These are phyloP conservation scores for Toxicodendron radicans DNA, from an alignment of 345 rosid species.

Conservation along the genomic window DNA sequence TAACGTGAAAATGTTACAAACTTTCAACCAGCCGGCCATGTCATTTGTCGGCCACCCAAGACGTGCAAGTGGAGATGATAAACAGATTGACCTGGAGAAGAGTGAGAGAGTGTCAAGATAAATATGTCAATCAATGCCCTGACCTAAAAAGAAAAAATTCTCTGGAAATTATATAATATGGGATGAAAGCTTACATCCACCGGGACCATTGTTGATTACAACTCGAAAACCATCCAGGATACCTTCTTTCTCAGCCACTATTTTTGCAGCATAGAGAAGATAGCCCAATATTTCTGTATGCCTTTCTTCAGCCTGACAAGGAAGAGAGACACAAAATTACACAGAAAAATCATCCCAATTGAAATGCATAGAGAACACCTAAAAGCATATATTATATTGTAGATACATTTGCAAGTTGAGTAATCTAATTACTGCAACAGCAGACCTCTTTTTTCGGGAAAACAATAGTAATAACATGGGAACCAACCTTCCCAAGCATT, in stretches of 20 bases:
- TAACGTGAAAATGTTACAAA: not conserved
- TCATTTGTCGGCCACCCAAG: constrained; percentile 84
- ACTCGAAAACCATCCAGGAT: constrained; percentile 84
- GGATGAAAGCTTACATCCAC: constrained; percentile 61
- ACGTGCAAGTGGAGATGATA: constrained; percentile 91
- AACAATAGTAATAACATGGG: not conserved
- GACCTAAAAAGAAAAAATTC: not conserved
- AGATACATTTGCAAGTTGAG: not conserved
- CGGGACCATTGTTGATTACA: constrained; percentile 84
- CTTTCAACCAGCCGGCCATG: constrained; percentile 88
- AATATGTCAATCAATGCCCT: not conserved
- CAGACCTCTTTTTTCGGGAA: not conserved
- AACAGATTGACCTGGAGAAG: constrained; percentile 81
- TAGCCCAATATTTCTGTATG: constrained; percentile 72
- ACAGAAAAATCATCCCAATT: not conserved
- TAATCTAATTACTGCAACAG: not conserved
- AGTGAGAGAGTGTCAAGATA: not conserved
- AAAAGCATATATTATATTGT: not conserved
- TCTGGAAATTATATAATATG: not conserved
- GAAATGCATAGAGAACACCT: not conserved
- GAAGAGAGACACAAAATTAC: not conserved
- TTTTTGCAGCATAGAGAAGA: constrained; percentile 74
- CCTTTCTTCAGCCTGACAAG: constrained; percentile 69
- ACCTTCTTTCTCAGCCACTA: constrained; percentile 94
- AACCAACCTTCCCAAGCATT: constrained; percentile 61